Base-by-base conservation (phyloP, 2,329 filamentous ascomycete genomes). In the Mariannaea sp. region DNA sequence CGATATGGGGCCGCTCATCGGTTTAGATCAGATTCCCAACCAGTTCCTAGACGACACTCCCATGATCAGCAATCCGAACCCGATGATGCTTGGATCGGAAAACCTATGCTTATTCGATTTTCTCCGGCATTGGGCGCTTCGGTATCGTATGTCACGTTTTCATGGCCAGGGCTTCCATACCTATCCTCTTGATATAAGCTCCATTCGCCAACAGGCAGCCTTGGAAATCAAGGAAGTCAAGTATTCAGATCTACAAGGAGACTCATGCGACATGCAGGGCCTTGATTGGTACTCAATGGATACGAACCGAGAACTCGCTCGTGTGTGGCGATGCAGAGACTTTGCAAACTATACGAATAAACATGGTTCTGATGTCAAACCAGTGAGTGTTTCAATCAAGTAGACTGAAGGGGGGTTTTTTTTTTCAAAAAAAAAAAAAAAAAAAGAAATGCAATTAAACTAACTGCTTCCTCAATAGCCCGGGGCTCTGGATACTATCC, bases 321-420 rank as follows among this genome's bases (percentile, higher is more conserved):
- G 81, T 19, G 66, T 73, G 39, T 73, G 74, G 48, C 77, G 84
- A 16, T 59, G 68, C 35, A 55, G 68, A 12, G 80, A 76, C 1
- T 87, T 85, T 62, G 76, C 67, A 45, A 87, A 86, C 60, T 86
- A 85, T 57, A 77, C 77, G 24, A 86, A 84, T 64, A 67, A 74
- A n/a, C 47, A 57, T 3, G 70, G 73, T 4, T 79, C 80, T 10
- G 79, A 82, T 57, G 60, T 60, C 32, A 78, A 74, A 73, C 68
- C 69, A 57, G 80, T 83, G 64, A 76, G 80, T 76, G 63, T 60
- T 32, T 5, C n/a, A n/a, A n/a, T n/a, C n/a, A n/a, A n/a, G n/a
- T n/a, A n/a, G n/a, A n/a, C n/a, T n/a, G n/a, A n/a, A n/a, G n/a
- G n/a, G n/a, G n/a, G n/a, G n/a, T n/a, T n/a, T n/a, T n/a, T n/a